Base-by-base conservation (phyloP, 2,329 filamentous ascomycete species). In the Ophiocordyceps camponoti-rufipedis region DNA sequence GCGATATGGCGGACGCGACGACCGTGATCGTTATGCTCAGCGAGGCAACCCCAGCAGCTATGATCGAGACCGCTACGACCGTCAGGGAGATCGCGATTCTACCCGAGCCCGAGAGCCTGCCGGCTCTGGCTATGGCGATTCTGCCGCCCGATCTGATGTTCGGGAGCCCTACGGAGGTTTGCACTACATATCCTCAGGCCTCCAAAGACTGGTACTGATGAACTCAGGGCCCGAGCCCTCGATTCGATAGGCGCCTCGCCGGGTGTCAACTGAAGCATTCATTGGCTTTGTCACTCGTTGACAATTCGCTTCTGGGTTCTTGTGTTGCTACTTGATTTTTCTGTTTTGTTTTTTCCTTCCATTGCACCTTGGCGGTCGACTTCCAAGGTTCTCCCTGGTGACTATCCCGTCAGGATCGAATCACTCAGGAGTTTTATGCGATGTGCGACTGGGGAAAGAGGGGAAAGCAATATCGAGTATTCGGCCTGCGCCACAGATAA, bases 11-110 rank as follows among this genome's bases (percentile, higher is more conserved):
- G 63, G 58, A 42, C 67, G 68, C 47, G 66, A 72, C 16, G 68
- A 71, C 43, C 62, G 65, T 40, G 65, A 67, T 18, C 62, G 64
- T 46, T 65, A 67, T 46, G 55, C 55, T n/a, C 52, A 57, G 44
- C 63, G 58, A 43, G 58, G 56, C 29, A 54, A 47, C 31, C 57
- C 58, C 28, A 62, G 67, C 49, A 67, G 66, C 39, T 70, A 72
- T 48, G 71, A 71, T 14, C 62, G 64, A 44, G 65, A 67, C 13
- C 65, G 68, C 48, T 71, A 71, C 43, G 69, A 75, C 45, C 68
- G 69, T 45, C 60, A 56, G 45, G 56, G 56, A 44, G 64, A 68
- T 23, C 65, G 66, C 42, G 63, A 66, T 33, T 55, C 59, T 46
- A 53, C 59, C 40, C 64, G 65, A 47, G 54, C 62, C 31, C 63